Percentiles rank a stretch among this genome's conserved stretches.
These are phyloP conservation scores for Ogataea trehaloabstinens DNA, from an alignment of 805 yeast genomes.

Conservation along the genomic window DNA sequence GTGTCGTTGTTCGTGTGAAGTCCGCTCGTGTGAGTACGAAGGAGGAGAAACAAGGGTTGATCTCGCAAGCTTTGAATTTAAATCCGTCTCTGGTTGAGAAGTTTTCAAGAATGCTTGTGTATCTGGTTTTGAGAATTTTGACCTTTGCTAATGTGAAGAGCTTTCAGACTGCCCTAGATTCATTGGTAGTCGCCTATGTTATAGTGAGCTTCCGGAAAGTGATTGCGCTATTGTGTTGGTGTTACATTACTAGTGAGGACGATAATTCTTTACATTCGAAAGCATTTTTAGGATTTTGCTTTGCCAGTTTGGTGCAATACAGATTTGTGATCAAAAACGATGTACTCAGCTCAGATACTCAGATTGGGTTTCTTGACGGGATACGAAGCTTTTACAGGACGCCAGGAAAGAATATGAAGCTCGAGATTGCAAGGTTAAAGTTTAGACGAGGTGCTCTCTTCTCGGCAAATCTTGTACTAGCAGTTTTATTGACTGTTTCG, in stretches of 20 bases:
- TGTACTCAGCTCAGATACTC: constrained; percentile 1
- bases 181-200: constrained; percentile 22
- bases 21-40: constrained; percentile 5
- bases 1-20: constrained; percentile 23
- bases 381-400: constrained; percentile 15
- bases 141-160: constrained; percentile 2
- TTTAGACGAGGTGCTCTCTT: constrained; percentile 21
- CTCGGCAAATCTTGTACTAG: constrained; percentile 5
- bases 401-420: constrained; percentile 17
- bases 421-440: constrained; percentile 17
- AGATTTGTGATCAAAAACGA: constrained; percentile 25
- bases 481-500: constrained; percentile 11
- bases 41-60: constrained; percentile 15
- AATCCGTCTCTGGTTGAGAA: constrained; percentile 25
- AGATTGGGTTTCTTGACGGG: constrained; percentile 17
- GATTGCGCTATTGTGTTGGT: constrained; percentile 26
- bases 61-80: constrained; percentile 18
- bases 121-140: constrained; percentile 5
- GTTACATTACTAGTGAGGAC: constrained; percentile 28
- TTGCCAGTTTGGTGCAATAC: constrained; percentile 25
- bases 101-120: constrained; percentile 15
- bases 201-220: constrained; percentile 28
- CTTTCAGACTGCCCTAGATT: constrained; percentile 4
- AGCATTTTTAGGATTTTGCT: constrained; percentile 24
- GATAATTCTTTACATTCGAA: constrained; percentile 27